Base-by-base conservation (phyloP, 2,329 filamentous ascomycete genomes). In the Epichloe glyceriae region DNA sequence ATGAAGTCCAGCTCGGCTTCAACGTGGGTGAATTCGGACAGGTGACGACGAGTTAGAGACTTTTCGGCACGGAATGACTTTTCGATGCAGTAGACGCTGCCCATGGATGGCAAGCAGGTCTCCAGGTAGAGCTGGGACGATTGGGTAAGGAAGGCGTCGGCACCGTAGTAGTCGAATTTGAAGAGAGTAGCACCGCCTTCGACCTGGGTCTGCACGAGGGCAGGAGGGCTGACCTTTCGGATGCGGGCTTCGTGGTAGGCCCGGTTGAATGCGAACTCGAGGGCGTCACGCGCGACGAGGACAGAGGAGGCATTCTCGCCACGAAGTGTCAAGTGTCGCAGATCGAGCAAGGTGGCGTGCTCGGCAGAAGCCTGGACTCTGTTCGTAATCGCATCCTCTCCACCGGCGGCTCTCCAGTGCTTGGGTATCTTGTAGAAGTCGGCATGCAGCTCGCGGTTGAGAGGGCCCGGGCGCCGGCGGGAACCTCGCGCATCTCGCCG, bases 31-130 rank as follows among this genome's bases (percentile, higher is more conserved):
- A 96, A 98, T 71, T 98, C 93, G 46, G 88, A 87, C 61, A 98
- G 72, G 67, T 98, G 93, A 62, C 93, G 87, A 55, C 93, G 86
- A 47, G 93, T 98, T 52, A 97, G 76, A 6, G 85, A 91, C 73
- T 96, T 96, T 71, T 98, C 93, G 14, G 93, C 93, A 55, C 93
- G 90, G 83, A 98, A 98, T 2, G 91, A 97, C 69, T 95, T 95
- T 70, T 95, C 90, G 62, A 98, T 91, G 66, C 91, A 97, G 78
- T 94, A 98, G 49, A 96, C 89, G 65, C 96, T 88, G 59, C 93
- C 93, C 61, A 97, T 77, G 48, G 85, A 88, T 11, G 91, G 88
- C 34, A 98, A 74, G 57, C 85, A 88, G 34, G 93, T 98, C 75
- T 98, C 93, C 53, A 98, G 85, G 71, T 98, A 98, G 50, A 98